Evolutionary conservation across 2,329 filamentous ascomycete species (phyloP), one percentile per base, ranked within the genome.

Genomic region (Ascomycota sp.): DNA sequence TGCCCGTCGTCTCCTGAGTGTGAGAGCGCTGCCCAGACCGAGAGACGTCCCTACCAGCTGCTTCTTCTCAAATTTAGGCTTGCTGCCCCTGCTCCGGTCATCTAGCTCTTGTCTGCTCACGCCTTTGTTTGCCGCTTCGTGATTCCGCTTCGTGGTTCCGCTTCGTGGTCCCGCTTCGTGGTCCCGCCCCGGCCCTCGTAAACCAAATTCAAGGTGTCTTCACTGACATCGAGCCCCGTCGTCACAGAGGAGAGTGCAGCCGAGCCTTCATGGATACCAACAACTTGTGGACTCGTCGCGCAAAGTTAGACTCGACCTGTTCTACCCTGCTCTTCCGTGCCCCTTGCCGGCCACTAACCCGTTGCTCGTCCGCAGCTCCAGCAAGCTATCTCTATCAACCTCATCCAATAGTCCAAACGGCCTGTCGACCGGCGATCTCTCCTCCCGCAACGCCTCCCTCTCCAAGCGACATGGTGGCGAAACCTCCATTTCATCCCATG

Each of bases 351-450:
- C 21, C 8, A n/a, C 27, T 10, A 29, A 44, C 38, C 8, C 19
- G n/a, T 20, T 30, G 25, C 31, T 38, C 45, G 20, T 23, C 23
- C 32, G 32, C 48, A 89, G 77, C 63, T 69, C 70, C 56, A 80
- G 71, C 66, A 95, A 92, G 63, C 77, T 94, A 56, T 92, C 83
- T 42, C 67, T 95, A 38, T 75, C 82, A 43, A 91, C 79, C 50
- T 61, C 70, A 48, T 68, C 69, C 47, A 56, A 62, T 42, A 59
- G 64, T 45, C 44, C 55, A 31, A 59, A 55, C 50, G 61, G 66
- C 40, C 48, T 50, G 40, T 49, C 62, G 51, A 50, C 59, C 48
- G 52, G 62, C 59, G 58, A 56, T 59, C 51, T 60, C 63, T 47
- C 57, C 63, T 52, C 55, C 63, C 73, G 78, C 57, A 70, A 65